phyloP scores from a whole-genome alignment of 2,329 filamentous ascomycete species.

The Chrysoporthe cubensis region DNA sequence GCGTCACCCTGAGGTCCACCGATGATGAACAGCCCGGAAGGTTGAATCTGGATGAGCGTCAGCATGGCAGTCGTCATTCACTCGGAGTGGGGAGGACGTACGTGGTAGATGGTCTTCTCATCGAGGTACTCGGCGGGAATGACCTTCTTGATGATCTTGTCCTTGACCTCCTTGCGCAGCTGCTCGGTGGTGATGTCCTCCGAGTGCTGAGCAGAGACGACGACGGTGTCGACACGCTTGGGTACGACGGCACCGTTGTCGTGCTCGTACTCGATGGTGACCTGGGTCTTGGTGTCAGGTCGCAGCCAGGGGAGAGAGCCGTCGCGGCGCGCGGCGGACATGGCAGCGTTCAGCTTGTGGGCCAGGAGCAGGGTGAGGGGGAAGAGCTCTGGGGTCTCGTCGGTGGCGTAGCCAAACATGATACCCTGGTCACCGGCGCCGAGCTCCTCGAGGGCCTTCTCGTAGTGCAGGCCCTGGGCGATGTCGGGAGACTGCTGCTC shows the following conservation, averaged over 20 bases:
- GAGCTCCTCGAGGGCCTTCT: slow-evolving; percentile 94
- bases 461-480: slow-evolving; percentile 97
- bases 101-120: slow-evolving; percentile 93
- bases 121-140: slow-evolving; percentile 93
- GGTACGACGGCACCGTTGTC: slow-evolving; percentile 93
- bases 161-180: slow-evolving; percentile 86
- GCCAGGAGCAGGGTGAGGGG: slow-evolving; percentile 91
- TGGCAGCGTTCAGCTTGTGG: slow-evolving; percentile 96
- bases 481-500: slow-evolving; percentile 99
- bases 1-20: slow-evolving; percentile 99
- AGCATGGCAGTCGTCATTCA: not conserved
- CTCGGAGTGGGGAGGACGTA: slow-evolving; percentile 49
- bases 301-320: slow-evolving; percentile 91
- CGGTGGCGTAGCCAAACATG: slow-evolving; percentile 99
- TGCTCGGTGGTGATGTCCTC: slow-evolving; percentile 84
- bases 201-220: slow-evolving; percentile 94
- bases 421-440: slow-evolving; percentile 99
- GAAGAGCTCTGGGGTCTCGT: slow-evolving; percentile 97
- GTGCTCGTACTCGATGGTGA: slow-evolving; percentile 98
- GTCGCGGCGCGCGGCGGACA: slow-evolving; percentile 86
- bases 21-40: slow-evolving; percentile 97
- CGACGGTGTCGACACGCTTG: slow-evolving; percentile 91
- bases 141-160: slow-evolving; percentile 92
- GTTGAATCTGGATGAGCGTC: slow-evolving; percentile 69
- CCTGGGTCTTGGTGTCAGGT: slow-evolving; percentile 99